Conservation (phyloP, 2,329 filamentous ascomycete species). For the Penicillium hesseltinei region DNA sequence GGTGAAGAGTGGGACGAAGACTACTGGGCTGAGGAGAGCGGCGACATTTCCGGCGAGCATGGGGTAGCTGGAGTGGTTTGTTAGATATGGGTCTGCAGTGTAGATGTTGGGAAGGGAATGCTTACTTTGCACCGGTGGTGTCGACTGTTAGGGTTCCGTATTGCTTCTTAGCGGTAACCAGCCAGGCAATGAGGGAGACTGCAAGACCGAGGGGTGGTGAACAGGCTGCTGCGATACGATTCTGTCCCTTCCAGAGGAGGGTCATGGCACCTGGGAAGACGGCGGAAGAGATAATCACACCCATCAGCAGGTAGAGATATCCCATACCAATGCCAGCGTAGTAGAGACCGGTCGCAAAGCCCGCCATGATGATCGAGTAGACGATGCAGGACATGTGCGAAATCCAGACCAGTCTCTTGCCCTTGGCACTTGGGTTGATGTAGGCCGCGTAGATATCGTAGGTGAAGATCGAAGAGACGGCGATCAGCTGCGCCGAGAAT, state of each 20-base stretch:
- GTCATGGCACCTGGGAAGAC: constrained; percentile 80
- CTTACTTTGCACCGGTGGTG: constrained; percentile 73
- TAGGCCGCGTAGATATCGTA: constrained; percentile 89
- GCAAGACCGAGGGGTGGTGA: constrained; percentile 68
- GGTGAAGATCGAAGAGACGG: constrained; percentile 82
- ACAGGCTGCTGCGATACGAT: constrained; percentile 68
- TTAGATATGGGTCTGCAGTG: neutral
- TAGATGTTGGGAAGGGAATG: neutral
- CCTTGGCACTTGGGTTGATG: constrained; percentile 72
- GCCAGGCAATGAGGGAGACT: constrained; percentile 71
- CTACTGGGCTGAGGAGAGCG: constrained; percentile 71
- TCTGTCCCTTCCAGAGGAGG: constrained; percentile 77
- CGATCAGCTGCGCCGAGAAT: constrained; percentile 78
- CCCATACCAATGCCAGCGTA: constrained; percentile 81
- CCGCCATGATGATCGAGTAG: constrained; percentile 75
- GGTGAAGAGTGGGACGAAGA: constrained; percentile 76
- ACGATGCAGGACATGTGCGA: constrained; percentile 70
- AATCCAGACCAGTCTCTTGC: constrained; percentile 74
- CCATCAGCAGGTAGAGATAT: constrained; percentile 87
- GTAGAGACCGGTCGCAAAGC: constrained; percentile 71
- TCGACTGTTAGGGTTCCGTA: constrained; percentile 67
- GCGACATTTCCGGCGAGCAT: constrained; percentile 87
- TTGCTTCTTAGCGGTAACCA: constrained; percentile 70
- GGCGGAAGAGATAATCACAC: constrained; percentile 80
- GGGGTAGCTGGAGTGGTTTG: constrained; percentile 52